phyloP scores from a whole-genome alignment of 768 basidiomycete genomes.

The Gymnopilus dilepis region DNA sequence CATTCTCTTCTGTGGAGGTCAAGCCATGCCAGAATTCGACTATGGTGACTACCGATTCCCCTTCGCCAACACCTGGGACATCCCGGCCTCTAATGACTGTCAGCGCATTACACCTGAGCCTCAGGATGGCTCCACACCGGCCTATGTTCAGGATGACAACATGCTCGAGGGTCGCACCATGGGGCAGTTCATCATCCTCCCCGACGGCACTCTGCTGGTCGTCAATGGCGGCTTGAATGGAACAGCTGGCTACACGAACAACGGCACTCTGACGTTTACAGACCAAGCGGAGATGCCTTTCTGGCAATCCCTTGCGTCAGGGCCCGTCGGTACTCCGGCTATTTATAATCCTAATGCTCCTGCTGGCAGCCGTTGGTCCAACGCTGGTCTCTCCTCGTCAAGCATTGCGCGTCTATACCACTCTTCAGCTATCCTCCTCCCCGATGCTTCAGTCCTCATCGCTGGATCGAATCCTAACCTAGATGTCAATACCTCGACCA shows the following conservation, averaged over 20 bases:
- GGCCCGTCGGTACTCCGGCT: constrained; percentile 78
- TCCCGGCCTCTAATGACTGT: constrained; percentile 74
- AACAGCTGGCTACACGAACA: constrained; percentile 81
- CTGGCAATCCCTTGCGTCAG: constrained; percentile 77
- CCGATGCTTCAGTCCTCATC: constrained; percentile 84
- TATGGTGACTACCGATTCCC: constrained; percentile 84
- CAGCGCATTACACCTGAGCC: constrained; percentile 90
- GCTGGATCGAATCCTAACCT: constrained; percentile 95
- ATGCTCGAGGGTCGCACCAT: constrained; percentile 82
- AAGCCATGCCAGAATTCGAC: constrained; percentile 69
- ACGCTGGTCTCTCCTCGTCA: constrained; percentile 62
- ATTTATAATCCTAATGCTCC: constrained; percentile 83
- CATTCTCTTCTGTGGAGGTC: constrained; percentile 90
- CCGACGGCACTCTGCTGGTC: constrained; percentile 78
- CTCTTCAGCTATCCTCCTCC: constrained; percentile 87
- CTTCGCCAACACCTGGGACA: constrained; percentile 72
- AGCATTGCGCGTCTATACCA: constrained; percentile 87
- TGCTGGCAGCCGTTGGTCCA: constrained; percentile 76
- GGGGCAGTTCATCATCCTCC: constrained; percentile 89
- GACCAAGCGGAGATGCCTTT: constrained; percentile 63
- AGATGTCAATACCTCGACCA: constrained; percentile 68
- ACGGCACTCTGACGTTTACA: constrained; percentile 53
- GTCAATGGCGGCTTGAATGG: constrained; percentile 86
- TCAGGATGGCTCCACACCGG: constrained; percentile 60
- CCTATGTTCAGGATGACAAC: constrained; percentile 74